Percentiles rank a stretch among this genome's conserved stretches.
Evolutionary conservation across 2,329 filamentous ascomycete genomes (phyloP).

Genomic region (Cercospora zeae-maydis): DNA sequence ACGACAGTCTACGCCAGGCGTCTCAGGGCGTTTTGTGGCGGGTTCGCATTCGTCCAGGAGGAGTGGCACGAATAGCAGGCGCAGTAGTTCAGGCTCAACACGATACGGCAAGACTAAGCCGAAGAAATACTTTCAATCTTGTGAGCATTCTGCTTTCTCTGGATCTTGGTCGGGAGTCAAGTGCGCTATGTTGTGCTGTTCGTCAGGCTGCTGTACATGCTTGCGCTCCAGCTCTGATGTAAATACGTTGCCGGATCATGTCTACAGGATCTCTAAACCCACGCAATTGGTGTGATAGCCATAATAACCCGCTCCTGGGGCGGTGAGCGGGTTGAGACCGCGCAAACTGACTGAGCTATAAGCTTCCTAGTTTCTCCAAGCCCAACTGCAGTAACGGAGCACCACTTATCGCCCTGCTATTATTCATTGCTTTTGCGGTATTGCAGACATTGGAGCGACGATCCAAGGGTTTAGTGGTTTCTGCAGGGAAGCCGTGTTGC

Average conservation of each 20-base stretch:
- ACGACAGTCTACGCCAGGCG: constrained; percentile 7
- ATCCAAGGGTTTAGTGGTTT: not conserved
- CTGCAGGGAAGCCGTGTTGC: not conserved
- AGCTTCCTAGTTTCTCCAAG: not conserved
- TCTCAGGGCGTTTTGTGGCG: not conserved
- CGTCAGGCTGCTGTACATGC: not conserved
- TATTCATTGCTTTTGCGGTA: not conserved
- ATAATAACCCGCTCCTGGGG: not conserved
- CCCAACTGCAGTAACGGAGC: not conserved
- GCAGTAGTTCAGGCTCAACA: not conserved
- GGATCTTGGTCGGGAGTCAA: not conserved
- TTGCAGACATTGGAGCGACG: not conserved
- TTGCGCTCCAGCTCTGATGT: not conserved
- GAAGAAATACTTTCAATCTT: not conserved
- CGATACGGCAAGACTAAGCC: not conserved
- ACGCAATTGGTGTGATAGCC: not conserved
- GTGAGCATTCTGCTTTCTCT: not conserved
- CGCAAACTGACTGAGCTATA: not conserved
- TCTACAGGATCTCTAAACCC: not conserved
- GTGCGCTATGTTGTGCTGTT: not conserved
- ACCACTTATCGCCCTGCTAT: not conserved
- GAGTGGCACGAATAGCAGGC: not conserved
- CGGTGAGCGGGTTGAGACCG: not conserved
- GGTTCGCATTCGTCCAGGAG: not conserved
- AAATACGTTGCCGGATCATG: not conserved